A percentile compares a stretch with the other conserved stretches of the same genome.
phyloP scores from a whole-genome alignment of 768 basidiomycete genomes.

The Pulveroboletus sp. region DNA sequence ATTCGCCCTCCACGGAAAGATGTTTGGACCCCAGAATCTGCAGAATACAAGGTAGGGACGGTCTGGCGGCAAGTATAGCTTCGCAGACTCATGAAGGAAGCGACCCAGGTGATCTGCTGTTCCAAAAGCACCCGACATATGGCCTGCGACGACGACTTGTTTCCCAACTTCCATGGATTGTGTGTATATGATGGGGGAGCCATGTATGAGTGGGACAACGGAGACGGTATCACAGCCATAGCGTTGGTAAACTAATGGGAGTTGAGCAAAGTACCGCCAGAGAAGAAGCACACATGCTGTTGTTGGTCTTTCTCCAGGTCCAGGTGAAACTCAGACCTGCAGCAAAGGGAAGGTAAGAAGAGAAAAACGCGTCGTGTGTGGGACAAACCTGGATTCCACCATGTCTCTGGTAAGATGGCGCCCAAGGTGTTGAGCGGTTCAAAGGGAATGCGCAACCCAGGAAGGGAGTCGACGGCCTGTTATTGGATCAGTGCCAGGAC shows the following conservation, averaged over 20 bases:
- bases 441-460: constrained; percentile 20
- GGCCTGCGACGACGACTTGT: constrained; percentile 17
- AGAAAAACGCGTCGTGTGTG: background rate
- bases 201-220: constrained; percentile 18
- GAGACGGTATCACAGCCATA: constrained; percentile 20
- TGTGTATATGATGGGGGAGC: constrained; percentile 17
- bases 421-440: constrained; percentile 9
- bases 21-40: constrained; percentile 19
- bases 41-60: background rate
- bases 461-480: constrained; percentile 15
- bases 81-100: constrained; percentile 14
- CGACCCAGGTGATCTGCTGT: constrained; percentile 10
- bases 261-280: background rate
- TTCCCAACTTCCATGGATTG: constrained; percentile 19
- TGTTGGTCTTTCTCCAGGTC: constrained; percentile 22
- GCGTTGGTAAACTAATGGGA: constrained; percentile 15
- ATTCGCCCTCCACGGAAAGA: constrained; percentile 11
- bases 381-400: constrained; percentile 18
- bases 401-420: constrained; percentile 13
- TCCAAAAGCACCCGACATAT: constrained; percentile 17
- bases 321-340: constrained; percentile 18
- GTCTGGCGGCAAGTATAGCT: background rate
- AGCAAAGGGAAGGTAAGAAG: background rate
- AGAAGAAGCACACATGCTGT: constrained; percentile 1
- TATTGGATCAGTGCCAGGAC: background rate